Evolutionary conservation across 2,329 filamentous ascomycete species (phyloP), one percentile per base, ranked within the genome.

Genomic region (Fusarium heterosporum): DNA sequence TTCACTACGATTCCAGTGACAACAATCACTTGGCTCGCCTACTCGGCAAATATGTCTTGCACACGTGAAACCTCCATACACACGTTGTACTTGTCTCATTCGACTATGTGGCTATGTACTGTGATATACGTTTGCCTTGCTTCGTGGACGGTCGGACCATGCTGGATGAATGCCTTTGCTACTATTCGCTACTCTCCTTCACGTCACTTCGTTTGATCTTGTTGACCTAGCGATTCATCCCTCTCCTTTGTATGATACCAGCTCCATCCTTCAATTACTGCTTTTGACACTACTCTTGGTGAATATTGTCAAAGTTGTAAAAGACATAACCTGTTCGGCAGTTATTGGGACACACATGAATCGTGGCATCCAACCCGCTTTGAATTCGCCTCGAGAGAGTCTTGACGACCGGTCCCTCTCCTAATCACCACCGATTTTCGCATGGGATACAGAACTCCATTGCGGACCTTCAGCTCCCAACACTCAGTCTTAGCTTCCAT

Each of bases 261-360:
- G 16, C 32, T 34, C 25, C 45, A 40, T 52, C 53, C 22, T 16
- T 50, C 52, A 46, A 26, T 38, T 30, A 9, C 39, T 26, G 26
- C 34, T 26, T 36, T 40, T 56, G 53, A 26, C 59, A 45, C 38
- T 59, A 36, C 19, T 47, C 42, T 19, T 55, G 56, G 34, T 41
- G 48, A 55, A 68, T 70, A 59, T 50, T 66, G 53, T 55, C 51
- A 57, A 55, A 54, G 38, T 52, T 68, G 43, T 47, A 22, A 38
- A 57, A 38, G 51, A 39, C 41, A 43, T 61, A 38, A 40, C 46
- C 30, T 46, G 16, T 40, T 42, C 36, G 38, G 41, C 17, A 16
- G 40, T 16, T 42, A 34, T 30, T 36, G 19, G 11, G 14, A 28
- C 7, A 40, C 42, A 39, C 47, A 39, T 46, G 45, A 52, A 50